Evolutionary conservation across 768 basidiomycete genomes (phyloP).

Genomic region (Phlebiopsis flavidoalba): DNA sequence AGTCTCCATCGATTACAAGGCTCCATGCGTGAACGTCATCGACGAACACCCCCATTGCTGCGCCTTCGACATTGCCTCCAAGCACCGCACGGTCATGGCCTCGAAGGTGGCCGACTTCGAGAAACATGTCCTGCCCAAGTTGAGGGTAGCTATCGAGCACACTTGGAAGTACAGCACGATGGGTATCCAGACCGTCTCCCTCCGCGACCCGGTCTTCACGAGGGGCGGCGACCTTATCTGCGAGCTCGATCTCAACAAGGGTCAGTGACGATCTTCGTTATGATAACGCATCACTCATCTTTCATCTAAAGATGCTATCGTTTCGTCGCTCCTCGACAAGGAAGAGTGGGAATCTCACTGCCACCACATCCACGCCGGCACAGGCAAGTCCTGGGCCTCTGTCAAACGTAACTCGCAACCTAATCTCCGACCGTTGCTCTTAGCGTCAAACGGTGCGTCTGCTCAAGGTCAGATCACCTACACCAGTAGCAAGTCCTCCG

Average conservation of each 20-base stretch:
- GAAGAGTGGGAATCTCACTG: neutral
- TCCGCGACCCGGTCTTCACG: constrained; percentile 2
- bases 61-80: neutral
- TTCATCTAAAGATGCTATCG: neutral
- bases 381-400: neutral
- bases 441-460: neutral
- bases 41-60: neutral
- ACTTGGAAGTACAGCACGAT: neutral
- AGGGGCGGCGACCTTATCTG: neutral
- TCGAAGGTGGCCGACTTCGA: neutral
- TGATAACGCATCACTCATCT: too few relatives aligned
- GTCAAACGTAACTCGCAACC: neutral
- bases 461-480: neutral
- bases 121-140: neutral
- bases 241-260: neutral
- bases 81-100: neutral
- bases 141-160: neutral
- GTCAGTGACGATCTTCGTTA: neutral
- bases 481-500: neutral
- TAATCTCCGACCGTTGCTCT: neutral
- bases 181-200: constrained; percentile 1
- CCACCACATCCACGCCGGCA: neutral
- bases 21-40: neutral
- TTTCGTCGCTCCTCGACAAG: neutral
- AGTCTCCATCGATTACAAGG: neutral